Evolutionary conservation across 2,329 filamentous ascomycete species (phyloP).

Genomic region (Alternaria panax): DNA sequence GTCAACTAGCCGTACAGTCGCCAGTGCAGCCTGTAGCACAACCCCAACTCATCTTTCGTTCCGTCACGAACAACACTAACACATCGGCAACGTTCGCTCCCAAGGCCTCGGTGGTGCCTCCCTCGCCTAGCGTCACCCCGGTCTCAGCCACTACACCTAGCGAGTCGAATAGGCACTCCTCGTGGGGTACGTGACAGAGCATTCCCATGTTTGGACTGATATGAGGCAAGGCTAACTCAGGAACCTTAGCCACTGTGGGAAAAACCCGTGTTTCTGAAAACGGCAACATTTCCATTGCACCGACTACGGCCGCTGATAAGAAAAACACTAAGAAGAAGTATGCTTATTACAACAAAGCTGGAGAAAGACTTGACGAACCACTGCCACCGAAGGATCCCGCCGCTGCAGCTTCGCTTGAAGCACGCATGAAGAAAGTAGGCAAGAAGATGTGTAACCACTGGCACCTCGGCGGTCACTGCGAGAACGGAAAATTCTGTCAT

Average conservation of each 20-base stretch:
- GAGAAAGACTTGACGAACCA: slow-evolving; percentile 53
- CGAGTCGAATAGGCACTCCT: slow-evolving; percentile 26
- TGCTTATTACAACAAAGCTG: slow-evolving; percentile 53
- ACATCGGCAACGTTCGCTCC: slow-evolving; percentile 23
- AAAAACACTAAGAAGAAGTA: slow-evolving; percentile 42
- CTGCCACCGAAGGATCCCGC: slow-evolving; percentile 44
- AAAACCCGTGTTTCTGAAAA: slow-evolving; percentile 39
- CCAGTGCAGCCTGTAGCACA: slow-evolving; percentile 21
- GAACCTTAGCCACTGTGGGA: slow-evolving; percentile 52
- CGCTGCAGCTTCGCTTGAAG: slow-evolving; percentile 35
- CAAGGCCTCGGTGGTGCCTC: slow-evolving; percentile 16
- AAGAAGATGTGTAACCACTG: slow-evolving; percentile 48
- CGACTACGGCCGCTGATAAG: slow-evolving; percentile 21
- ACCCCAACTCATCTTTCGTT: slow-evolving; percentile 21
- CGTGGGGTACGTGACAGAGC: slow-evolving; percentile 23
- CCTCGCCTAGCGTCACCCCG: slow-evolving; percentile 31
- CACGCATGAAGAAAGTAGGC: slow-evolving; percentile 39
- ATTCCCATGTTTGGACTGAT: background rate
- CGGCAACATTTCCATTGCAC: slow-evolving; percentile 52
- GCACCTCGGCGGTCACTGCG: slow-evolving; percentile 50
- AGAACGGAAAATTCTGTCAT: slow-evolving; percentile 51
- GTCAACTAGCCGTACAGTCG: slow-evolving; percentile 8
- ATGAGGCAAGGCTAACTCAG: slow-evolving; percentile 12
- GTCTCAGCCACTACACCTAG: slow-evolving; percentile 21
- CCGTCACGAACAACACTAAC: slow-evolving; percentile 24